Percentiles rank a stretch among this genome's conserved stretches.
Conservation (phyloP, 73 alveolate species). For the Strombidium stylifer region DNA sequence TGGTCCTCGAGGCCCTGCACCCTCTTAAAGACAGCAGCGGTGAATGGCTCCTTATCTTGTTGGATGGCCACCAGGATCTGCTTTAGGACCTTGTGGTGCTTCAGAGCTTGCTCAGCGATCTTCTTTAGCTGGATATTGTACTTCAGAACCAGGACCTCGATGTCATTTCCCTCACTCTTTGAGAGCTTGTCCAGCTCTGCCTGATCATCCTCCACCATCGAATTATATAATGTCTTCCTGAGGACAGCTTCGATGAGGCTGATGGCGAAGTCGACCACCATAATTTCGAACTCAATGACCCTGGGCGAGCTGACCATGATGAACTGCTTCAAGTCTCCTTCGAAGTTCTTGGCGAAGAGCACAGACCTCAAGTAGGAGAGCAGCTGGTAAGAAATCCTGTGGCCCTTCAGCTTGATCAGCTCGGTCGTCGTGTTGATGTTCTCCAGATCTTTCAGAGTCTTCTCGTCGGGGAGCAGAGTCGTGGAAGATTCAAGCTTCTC, state of each 20-base stretch:
- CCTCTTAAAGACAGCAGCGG: conserved; percentile 7
- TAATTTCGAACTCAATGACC: conserved; percentile 29
- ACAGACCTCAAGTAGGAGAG: conserved; percentile 27
- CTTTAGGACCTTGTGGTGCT: conserved; percentile 10
- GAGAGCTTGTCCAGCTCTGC: neutral
- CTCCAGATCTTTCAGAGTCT: conserved; percentile 24
- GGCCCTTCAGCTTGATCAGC: neutral
- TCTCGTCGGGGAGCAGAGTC: conserved; percentile 11
- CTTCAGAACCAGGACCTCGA: neutral
- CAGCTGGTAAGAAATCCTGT: conserved; percentile 23
- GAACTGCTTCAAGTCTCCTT: conserved; percentile 17
- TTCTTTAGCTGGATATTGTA: conserved; percentile 24
- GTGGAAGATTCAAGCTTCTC: neutral
- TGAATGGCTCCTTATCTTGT: neutral
- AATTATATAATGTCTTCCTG: too few relatives aligned
- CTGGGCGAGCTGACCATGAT: conserved; percentile 31
- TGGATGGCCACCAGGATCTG: conserved; percentile 13
- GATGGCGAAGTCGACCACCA: conserved; percentile 27
- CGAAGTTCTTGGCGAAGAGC: conserved; percentile 1
- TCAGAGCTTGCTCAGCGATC: neutral
- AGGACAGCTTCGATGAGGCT: conserved; percentile 6
- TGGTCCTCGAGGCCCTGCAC: conserved; percentile 19
- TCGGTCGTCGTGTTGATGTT: conserved; percentile 39
- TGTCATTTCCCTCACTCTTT: conserved; percentile 9
- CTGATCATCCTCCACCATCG: conserved; percentile 11